phyloP scores from a whole-genome alignment of 805 yeast genomes.

The Saccharomyces jurei region DNA sequence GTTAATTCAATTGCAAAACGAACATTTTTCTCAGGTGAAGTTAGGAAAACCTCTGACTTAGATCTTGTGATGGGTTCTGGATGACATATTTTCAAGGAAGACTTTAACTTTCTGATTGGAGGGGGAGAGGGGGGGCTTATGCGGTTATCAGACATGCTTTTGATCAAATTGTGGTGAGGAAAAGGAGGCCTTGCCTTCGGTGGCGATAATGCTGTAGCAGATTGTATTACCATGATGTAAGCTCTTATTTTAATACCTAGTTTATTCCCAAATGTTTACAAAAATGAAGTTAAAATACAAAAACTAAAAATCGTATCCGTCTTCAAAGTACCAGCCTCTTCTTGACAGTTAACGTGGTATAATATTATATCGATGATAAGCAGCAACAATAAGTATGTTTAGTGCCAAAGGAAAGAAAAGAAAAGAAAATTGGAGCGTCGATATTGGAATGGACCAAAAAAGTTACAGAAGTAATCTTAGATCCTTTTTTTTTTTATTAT shows the following conservation, averaged over 20 bases:
- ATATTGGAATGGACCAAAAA: background rate
- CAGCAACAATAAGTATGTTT: background rate
- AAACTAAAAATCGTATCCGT: background rate
- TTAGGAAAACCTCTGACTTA: conserved; percentile 8
- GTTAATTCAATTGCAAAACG: conserved; percentile 55
- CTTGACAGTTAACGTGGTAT: background rate
- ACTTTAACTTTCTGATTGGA: conserved; percentile 14
- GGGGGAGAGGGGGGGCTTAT: background rate
- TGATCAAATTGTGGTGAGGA: background rate
- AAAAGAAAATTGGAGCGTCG: background rate
- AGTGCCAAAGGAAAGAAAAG: background rate
- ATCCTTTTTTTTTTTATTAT: background rate
- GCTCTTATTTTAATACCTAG: background rate
- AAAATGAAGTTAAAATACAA: background rate
- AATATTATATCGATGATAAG: background rate
- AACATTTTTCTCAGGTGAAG: conserved; percentile 42
- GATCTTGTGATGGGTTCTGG: conserved; percentile 7
- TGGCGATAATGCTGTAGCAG: background rate
- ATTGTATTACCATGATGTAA: conserved; percentile 2
- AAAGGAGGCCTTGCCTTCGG: background rate
- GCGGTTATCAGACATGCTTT: background rate
- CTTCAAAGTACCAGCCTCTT: background rate
- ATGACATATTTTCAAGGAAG: conserved; percentile 20
- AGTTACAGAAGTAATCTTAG: background rate
- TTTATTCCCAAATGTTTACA: background rate